Conservation (phyloP, 139 green algal species). For the Chlamydomonas eustigma region DNA sequence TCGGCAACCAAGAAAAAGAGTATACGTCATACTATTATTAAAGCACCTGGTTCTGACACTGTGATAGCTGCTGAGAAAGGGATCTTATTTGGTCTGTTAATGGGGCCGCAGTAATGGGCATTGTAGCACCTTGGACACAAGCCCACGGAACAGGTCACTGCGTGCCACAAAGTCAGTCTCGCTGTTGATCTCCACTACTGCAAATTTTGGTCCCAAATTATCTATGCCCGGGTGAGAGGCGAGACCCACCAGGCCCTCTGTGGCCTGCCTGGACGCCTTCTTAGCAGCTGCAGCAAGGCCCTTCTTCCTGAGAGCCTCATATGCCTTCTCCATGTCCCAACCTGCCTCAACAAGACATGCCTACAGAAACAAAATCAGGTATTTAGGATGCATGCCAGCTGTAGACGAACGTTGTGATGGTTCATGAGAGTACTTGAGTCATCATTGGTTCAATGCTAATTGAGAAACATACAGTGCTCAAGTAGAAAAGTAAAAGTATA, state of each 20-base stretch:
- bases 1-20: too few species aligned
- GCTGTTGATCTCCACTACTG: slow-evolving; percentile 84
- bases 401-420: too few species aligned
- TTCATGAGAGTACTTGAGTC: too few species aligned
- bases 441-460: neutral
- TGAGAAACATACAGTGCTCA: too few species aligned
- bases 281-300: slow-evolving; percentile 86
- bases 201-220: neutral
- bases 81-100: too few species aligned
- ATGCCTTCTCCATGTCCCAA: slow-evolving; percentile 65
- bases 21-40: too few species aligned
- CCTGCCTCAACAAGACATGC: slow-evolving; percentile 44
- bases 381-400: too few species aligned
- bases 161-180: slow-evolving; percentile 94
- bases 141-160: slow-evolving; percentile 69
- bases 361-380: too few species aligned
- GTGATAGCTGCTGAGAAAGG: too few species aligned
- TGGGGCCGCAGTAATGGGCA: too few species aligned
- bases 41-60: too few species aligned
- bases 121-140: slow-evolving; percentile 48
- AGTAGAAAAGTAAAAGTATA: too few species aligned
- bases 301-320: slow-evolving; percentile 75
- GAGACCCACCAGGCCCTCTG: slow-evolving; percentile 83
- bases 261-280: slow-evolving; percentile 72
- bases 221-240: neutral